phyloP scores from a whole-genome alignment of 139 green algal species.

The Prasinococcaceae sp. region DNA sequence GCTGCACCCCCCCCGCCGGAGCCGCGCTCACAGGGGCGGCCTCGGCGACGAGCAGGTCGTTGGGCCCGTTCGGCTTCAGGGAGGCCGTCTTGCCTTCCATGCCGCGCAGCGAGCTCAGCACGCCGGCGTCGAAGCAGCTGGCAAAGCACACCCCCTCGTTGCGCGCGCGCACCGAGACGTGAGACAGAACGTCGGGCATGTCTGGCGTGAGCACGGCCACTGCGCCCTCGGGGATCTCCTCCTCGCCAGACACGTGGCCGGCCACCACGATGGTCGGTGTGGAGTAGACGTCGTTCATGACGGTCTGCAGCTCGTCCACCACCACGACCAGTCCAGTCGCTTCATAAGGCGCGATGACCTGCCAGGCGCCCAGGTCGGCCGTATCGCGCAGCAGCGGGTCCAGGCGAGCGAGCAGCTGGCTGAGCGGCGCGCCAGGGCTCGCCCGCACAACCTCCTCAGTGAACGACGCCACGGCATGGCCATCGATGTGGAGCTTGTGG shows the following conservation, averaged over 20 bases:
- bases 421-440: conserved; percentile 37
- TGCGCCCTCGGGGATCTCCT: conserved; percentile 41
- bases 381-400: conserved; percentile 31
- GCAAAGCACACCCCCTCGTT: conserved; percentile 43
- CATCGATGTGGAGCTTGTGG: conserved; percentile 37
- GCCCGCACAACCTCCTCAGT: conserved; percentile 48
- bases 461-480: conserved; percentile 82
- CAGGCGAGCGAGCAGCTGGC: conserved; percentile 39
- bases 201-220: conserved; percentile 39
- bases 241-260: conserved; percentile 39
- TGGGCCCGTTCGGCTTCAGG: conserved; percentile 10
- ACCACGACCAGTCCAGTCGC: conserved; percentile 28
- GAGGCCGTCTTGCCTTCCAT: conserved; percentile 23
- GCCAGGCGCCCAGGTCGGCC: conserved; percentile 32
- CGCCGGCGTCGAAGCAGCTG: conserved; percentile 31
- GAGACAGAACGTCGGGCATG: conserved; percentile 52
- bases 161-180: conserved; percentile 50
- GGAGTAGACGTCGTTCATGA: conserved; percentile 26
- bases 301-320: conserved; percentile 28
- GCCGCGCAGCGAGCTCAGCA: conserved; percentile 9
- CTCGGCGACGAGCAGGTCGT: no score
- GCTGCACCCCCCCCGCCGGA: neutral
- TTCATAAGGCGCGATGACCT: conserved; percentile 31
- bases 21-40: neutral
- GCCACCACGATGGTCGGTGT: conserved; percentile 53